Conservation (phyloP, 2,329 filamentous ascomycete species). For the Colletotrichum caudatum region DNA sequence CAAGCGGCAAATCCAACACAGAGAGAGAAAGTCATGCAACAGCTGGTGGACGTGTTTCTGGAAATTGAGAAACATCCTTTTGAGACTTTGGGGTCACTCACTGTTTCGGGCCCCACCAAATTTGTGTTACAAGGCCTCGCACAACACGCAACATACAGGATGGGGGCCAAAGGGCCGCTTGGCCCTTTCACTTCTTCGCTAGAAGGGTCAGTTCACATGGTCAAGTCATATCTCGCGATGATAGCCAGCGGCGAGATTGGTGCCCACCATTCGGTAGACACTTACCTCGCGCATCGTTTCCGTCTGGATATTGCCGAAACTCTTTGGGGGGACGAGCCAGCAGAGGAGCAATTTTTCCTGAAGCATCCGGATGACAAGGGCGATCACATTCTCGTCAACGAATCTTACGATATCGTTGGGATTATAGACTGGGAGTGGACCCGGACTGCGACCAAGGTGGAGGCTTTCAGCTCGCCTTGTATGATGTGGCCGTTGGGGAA, state of each 20-base stretch:
- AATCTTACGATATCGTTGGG: constrained; percentile 57
- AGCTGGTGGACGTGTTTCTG: constrained; percentile 49
- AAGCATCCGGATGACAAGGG: constrained; percentile 61
- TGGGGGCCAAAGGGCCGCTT: not conserved
- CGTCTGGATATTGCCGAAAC: not conserved
- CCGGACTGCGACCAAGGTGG: constrained; percentile 44
- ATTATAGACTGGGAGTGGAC: constrained; percentile 60
- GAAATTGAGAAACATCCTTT: constrained; percentile 51
- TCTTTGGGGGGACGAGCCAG: not conserved
- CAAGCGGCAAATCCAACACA: constrained; percentile 46
- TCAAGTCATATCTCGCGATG: not conserved
- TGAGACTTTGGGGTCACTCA: constrained; percentile 46
- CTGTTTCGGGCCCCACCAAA: not conserved
- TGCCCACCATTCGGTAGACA: not conserved
- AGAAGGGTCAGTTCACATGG: not conserved
- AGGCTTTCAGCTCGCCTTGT: constrained; percentile 51
- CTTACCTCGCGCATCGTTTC: constrained; percentile 3
- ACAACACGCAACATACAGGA: not conserved
- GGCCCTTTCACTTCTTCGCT: constrained; percentile 1
- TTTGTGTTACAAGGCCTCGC: not conserved
- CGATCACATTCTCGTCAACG: constrained; percentile 58
- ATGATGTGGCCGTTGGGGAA: constrained; percentile 51
- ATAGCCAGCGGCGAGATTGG: constrained; percentile 4
- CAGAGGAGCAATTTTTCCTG: constrained; percentile 51
- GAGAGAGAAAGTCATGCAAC: constrained; percentile 48